A percentile compares a stretch with the other conserved stretches of the same genome.
Conservation (phyloP, 2,329 filamentous ascomycete species). For the Verticillium longisporum region DNA sequence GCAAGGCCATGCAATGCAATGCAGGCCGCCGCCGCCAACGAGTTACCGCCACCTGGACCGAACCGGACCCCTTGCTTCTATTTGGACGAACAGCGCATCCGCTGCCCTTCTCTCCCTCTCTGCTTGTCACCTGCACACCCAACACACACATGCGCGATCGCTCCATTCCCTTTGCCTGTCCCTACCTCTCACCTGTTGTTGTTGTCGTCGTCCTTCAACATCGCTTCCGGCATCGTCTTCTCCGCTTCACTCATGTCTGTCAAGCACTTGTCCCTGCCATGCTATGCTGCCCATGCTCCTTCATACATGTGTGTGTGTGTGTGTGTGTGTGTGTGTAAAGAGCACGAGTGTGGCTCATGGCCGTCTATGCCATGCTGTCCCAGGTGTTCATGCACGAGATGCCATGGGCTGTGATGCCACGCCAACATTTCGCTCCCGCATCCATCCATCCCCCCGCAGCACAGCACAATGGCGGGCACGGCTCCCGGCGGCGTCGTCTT, state of each 20-base stretch:
- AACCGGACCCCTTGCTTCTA: not conserved
- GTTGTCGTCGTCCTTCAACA: not conserved
- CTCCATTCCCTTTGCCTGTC: not conserved
- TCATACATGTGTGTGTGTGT: too few species aligned
- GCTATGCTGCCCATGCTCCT: not conserved
- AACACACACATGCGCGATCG: too few species aligned
- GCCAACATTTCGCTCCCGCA: not conserved
- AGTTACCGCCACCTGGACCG: not conserved
- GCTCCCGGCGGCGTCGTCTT: not conserved
- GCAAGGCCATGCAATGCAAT: not conserved
- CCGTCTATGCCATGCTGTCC: slow-evolving; percentile 8
- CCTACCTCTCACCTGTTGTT: not conserved
- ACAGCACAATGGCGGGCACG: not conserved
- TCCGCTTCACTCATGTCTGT: not conserved
- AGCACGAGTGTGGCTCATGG: slow-evolving; percentile 3
- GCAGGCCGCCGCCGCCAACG: not conserved
- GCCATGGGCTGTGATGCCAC: not conserved
- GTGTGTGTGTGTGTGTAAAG: too few species aligned
- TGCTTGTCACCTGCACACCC: not conserved
- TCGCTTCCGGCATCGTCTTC: not conserved
- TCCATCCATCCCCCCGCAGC: not conserved
- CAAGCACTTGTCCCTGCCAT: not conserved
- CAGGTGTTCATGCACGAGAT: slow-evolving; percentile 12
- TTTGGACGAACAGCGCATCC: not conserved
- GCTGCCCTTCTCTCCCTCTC: not conserved